phyloP scores from a whole-genome alignment of 2,329 filamentous ascomycete genomes.

The Pseudogymnoascus sp. region DNA sequence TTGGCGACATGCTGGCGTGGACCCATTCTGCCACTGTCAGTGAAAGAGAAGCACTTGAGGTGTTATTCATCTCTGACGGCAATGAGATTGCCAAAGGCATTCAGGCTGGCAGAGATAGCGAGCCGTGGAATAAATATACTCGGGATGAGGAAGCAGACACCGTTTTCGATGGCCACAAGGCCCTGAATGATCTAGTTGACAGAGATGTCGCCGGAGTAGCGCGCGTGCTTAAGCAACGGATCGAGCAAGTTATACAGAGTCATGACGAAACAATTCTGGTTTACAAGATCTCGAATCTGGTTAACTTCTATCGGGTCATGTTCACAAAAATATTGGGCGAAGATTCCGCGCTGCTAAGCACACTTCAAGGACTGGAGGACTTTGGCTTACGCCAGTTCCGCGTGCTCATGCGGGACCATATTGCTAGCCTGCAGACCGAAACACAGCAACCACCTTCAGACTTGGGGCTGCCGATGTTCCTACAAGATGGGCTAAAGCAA shows the following conservation, averaged over 20 bases:
- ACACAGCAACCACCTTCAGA: conserved; percentile 64
- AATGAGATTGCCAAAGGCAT: conserved; percentile 81
- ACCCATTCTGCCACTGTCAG: conserved; percentile 89
- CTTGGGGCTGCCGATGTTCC: conserved; percentile 69
- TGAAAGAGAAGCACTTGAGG: conserved; percentile 84
- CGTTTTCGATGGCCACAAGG: conserved; percentile 71
- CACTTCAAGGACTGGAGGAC: conserved; percentile 60
- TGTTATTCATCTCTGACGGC: conserved; percentile 83
- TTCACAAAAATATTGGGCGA: conserved; percentile 71
- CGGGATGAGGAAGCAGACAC: conserved; percentile 43
- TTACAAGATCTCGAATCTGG: conserved; percentile 82
- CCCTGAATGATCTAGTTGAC: conserved; percentile 78
- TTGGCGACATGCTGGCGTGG: conserved; percentile 97
- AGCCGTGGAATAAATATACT: conserved; percentile 63
- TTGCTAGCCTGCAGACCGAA: conserved; percentile 65
- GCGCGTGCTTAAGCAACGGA: conserved; percentile 75
- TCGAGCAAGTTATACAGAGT: conserved; percentile 85
- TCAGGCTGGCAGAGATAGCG: conserved; percentile 69
- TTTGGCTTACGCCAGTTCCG: conserved; percentile 79
- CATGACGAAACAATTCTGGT: conserved; percentile 84
- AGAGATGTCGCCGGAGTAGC: conserved; percentile 75
- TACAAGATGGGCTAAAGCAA: conserved; percentile 71
- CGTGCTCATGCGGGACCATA: conserved; percentile 70
- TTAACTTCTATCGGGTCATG: conserved; percentile 81
- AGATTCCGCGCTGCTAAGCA: conserved; percentile 52